Percentiles rank a stretch among this genome's conserved stretches.
Conservation (phyloP, 495 filamentous ascomycete species). For the Podospora sp. region DNA sequence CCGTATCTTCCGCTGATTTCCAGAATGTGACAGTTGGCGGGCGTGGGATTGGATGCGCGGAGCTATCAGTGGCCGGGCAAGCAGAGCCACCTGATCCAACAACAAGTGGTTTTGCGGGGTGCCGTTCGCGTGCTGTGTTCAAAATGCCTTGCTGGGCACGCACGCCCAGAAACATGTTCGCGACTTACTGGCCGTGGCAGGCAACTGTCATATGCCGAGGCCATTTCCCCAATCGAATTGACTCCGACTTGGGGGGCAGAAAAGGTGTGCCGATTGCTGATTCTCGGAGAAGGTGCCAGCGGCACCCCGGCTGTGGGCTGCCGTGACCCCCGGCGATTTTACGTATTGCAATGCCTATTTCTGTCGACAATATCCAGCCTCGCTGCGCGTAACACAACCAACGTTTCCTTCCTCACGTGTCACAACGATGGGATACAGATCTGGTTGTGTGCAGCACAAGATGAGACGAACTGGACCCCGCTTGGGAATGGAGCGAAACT, state of each 20-base stretch:
- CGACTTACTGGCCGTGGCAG: neutral
- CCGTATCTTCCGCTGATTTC: neutral
- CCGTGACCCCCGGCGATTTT: neutral
- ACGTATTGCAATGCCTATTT: neutral
- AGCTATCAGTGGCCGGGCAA: neutral
- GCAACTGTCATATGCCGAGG: neutral
- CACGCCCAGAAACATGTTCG: slow-evolving; percentile 1
- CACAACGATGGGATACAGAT: too few species aligned
- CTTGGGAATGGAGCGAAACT: too few species aligned
- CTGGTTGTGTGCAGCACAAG: too few species aligned
- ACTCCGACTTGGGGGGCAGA: neutral
- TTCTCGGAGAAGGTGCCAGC: neutral
- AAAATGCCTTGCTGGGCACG: neutral
- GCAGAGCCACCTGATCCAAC: neutral
- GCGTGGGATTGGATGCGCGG: too few species aligned
- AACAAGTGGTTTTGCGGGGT: neutral
- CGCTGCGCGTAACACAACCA: too few species aligned
- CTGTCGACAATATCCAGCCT: neutral
- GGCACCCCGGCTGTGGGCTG: neutral
- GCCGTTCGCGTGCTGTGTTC: neutral
- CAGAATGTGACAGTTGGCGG: neutral
- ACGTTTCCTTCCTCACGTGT: too few species aligned
- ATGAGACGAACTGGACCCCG: too few species aligned
- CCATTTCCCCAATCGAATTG: neutral
- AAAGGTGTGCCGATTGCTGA: neutral